These are phyloP conservation scores for Dactylis glomerata DNA, from an alignment of 176 grass and related monocot species.

Conservation along the genomic window DNA sequence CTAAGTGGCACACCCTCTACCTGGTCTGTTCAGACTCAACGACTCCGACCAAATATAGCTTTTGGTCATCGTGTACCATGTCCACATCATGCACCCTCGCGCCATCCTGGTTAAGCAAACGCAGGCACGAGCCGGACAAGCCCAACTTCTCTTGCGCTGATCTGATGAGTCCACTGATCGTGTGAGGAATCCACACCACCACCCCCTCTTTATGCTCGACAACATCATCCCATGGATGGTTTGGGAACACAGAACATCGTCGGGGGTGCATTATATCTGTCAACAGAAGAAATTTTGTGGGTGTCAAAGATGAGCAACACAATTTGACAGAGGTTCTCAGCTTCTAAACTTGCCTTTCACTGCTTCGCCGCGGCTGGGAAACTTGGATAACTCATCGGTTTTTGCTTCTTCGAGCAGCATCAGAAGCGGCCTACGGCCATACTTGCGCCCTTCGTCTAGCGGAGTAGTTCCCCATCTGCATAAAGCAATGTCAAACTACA, in stretches of 20 bases:
- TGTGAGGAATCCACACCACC: conserved; percentile 77
- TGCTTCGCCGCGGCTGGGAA: conserved; percentile 56
- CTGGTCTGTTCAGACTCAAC: conserved; percentile 6
- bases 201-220: conserved; percentile 61
- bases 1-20: background rate
- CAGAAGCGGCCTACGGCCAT: conserved; percentile 56
- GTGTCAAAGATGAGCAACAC: background rate
- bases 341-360: conserved; percentile 36
- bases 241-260: conserved; percentile 81
- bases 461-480: conserved; percentile 89
- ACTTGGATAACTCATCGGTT: conserved; percentile 58
- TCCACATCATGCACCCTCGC: conserved; percentile 60
- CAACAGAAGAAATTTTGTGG: background rate
- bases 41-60: conserved; percentile 51
- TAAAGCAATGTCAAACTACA: background rate
- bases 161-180: conserved; percentile 54
- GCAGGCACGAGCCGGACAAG: conserved; percentile 31
- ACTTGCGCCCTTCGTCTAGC: conserved; percentile 70
- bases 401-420: conserved; percentile 63
- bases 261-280: conserved; percentile 65
- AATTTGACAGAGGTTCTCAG: background rate
- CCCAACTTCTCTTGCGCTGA: conserved; percentile 61
- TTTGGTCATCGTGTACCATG: conserved; percentile 68
- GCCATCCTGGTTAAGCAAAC: conserved; percentile 68
- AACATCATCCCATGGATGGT: conserved; percentile 60